Percentiles rank a stretch among this genome's conserved stretches.
Conservation (phyloP, 2,329 filamentous ascomycete species). For the Colletotrichum lupini region DNA sequence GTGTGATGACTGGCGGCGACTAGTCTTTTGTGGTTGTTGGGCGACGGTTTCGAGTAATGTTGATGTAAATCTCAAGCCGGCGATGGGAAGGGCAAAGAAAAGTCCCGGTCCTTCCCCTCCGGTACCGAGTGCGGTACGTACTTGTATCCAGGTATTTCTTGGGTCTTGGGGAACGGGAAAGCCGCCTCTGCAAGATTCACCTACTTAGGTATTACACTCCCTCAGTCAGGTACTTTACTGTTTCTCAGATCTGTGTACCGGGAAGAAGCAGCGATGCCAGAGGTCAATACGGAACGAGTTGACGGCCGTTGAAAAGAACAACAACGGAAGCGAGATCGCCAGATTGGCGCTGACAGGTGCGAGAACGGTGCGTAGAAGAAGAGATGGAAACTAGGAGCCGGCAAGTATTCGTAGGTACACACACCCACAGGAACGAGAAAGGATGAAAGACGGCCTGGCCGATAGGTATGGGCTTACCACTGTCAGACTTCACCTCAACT, state of each 20-base stretch:
- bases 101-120: background rate
- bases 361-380: background rate
- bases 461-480: background rate
- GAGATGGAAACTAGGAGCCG: background rate
- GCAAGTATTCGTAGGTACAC: background rate
- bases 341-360: background rate
- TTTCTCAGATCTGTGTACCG: background rate
- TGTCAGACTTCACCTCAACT: background rate
- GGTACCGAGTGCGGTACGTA: background rate
- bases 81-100: background rate
- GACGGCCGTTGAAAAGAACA: background rate
- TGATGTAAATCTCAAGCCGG: conserved; percentile 1
- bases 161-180: no score
- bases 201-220: background rate
- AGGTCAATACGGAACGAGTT: background rate
- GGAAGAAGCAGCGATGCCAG: background rate
- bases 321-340: background rate
- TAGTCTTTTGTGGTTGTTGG: background rate
- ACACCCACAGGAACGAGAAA: background rate
- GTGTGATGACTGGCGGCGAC: no score
- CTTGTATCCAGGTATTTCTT: background rate
- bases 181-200: no score
- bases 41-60: conserved; percentile 18
- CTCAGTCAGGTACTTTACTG: background rate
- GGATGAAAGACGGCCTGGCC: background rate